Evolutionary conservation across 257 asterid genomes (phyloP).

Genomic region (Handroanthus guayacan): DNA sequence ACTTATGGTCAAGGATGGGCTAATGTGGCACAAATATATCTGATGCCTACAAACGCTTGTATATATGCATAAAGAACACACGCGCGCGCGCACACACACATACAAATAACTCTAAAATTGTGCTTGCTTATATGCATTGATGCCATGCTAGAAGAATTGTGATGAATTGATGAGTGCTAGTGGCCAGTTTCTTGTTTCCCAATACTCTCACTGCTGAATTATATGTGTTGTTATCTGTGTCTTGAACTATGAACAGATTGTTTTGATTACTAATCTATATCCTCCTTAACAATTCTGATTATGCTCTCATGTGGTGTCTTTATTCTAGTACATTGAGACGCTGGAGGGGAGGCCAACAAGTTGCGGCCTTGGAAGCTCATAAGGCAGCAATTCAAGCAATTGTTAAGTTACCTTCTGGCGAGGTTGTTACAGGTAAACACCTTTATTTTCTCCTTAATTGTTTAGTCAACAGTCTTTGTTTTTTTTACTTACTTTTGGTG

Average conservation of each 20-base stretch:
- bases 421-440: slow-evolving; percentile 78
- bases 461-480: slow-evolving; percentile 6
- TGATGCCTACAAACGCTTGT: background rate
- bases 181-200: slow-evolving; percentile 21
- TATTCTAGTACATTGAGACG: slow-evolving; percentile 75
- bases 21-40: slow-evolving; percentile 9
- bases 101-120: background rate
- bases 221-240: slow-evolving; percentile 6
- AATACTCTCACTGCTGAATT: background rate
- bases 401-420: slow-evolving; percentile 87
- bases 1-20: background rate
- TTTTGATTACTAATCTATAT: slow-evolving; percentile 1
- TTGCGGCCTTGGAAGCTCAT: slow-evolving; percentile 91
- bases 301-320: slow-evolving; percentile 31
- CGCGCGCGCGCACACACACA: too few relatives aligned
- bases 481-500: background rate
- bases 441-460: slow-evolving; percentile 30
- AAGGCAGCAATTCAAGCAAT: slow-evolving; percentile 82
- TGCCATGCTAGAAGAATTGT: slow-evolving; percentile 9
- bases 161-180: slow-evolving; percentile 22
- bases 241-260: background rate
- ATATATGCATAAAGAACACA: background rate
- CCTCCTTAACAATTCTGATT: slow-evolving; percentile 28
- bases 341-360: slow-evolving; percentile 86
- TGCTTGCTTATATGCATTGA: background rate